Conservation (phyloP, 2,329 filamentous ascomycete species). For the Xylaria sp. region DNA sequence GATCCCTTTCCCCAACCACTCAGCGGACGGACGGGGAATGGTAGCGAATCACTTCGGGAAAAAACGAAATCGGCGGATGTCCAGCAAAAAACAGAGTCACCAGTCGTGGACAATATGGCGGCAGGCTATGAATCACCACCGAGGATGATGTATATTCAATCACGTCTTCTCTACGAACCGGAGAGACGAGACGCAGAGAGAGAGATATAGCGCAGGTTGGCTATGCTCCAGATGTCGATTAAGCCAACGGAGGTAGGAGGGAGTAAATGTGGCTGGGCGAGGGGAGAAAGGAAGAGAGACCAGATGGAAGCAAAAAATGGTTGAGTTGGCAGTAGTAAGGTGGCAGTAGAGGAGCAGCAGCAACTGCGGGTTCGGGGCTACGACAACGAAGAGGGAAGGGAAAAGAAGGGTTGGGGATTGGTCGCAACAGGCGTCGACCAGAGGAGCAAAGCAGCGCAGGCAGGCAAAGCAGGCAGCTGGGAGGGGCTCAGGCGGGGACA, state of each 20-base stretch:
- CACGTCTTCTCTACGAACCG: conserved; percentile 21
- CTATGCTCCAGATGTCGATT: conserved; percentile 18
- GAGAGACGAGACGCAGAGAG: conserved; percentile 10
- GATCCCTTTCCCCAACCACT: conserved; percentile 32
- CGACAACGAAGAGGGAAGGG: conserved; percentile 31
- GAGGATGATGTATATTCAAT: conserved; percentile 16
- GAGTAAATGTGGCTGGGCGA: conserved; percentile 37
- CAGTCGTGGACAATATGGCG: conserved; percentile 19
- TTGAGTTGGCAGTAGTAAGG: conserved; percentile 18
- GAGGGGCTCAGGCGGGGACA: conserved; percentile 37
- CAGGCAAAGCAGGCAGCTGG: conserved; percentile 25
- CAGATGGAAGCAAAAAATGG: conserved; percentile 19
- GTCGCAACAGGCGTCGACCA: conserved; percentile 40
- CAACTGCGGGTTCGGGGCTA: conserved; percentile 37
- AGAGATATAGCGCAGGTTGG: conserved; percentile 20
- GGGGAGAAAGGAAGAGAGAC: conserved; percentile 40
- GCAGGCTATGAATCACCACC: conserved; percentile 18
- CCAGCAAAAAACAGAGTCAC: conserved; percentile 11
- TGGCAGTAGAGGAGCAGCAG: conserved; percentile 19
- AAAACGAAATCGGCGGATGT: conserved; percentile 24
- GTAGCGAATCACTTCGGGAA: conserved; percentile 18
- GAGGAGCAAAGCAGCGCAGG: conserved; percentile 31
- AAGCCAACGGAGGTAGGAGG: conserved; percentile 21
- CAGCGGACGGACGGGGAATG: conserved; percentile 29
- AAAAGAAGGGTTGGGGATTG: conserved; percentile 33